Evolutionary conservation across 495 filamentous ascomycete genomes (phyloP).

Genomic region (Zalerion maritima): DNA sequence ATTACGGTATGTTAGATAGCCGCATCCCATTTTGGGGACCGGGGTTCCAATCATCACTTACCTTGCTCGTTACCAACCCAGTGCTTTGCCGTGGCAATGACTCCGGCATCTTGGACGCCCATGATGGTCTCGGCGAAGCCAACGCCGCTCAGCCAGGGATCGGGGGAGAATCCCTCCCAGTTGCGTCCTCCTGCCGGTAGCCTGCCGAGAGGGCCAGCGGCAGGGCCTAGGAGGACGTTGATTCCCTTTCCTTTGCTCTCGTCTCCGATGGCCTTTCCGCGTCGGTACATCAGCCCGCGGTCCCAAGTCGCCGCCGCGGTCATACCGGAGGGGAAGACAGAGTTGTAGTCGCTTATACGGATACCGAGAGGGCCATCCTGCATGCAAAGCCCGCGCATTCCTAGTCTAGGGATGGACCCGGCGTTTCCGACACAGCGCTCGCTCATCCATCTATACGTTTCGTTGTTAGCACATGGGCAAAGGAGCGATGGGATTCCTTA

Average conservation of each 20-base stretch:
- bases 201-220: constrained; percentile 72
- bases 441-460: constrained; percentile 45
- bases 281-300: constrained; percentile 51
- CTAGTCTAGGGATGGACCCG: constrained; percentile 59
- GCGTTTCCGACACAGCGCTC: constrained; percentile 71
- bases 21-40: not conserved
- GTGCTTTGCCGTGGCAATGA: constrained; percentile 74
- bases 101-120: constrained; percentile 70
- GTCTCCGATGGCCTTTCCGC: constrained; percentile 65
- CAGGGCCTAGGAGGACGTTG: constrained; percentile 77
- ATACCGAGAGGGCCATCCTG: constrained; percentile 85
- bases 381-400: constrained; percentile 67
- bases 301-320: constrained; percentile 72
- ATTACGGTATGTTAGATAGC: constrained; percentile 4
- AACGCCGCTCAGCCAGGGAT: constrained; percentile 62
- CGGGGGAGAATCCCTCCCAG: constrained; percentile 72
- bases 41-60: constrained; percentile 3
- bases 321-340: constrained; percentile 68
- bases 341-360: constrained; percentile 59
- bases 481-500: not conserved
- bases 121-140: constrained; percentile 60
- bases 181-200: constrained; percentile 69
- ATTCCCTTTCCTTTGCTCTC: constrained; percentile 75
- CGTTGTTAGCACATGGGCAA: constrained; percentile 9
- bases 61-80: constrained; percentile 56